Conservation (phyloP, 345 rosid species). For the Tarenaya hassleriana region DNA sequence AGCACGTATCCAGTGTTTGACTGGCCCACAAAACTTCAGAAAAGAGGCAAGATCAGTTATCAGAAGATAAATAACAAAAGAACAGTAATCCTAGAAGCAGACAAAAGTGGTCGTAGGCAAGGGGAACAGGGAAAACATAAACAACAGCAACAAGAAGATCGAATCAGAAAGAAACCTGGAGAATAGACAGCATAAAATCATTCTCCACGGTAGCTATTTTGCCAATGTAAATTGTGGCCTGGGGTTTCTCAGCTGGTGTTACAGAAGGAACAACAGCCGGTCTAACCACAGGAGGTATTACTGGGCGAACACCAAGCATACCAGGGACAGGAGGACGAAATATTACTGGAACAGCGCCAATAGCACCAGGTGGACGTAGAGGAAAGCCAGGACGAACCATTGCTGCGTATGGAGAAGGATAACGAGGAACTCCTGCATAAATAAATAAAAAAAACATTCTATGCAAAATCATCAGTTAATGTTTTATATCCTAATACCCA, state of each 20-base stretch:
- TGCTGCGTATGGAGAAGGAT: slow-evolving; percentile 64
- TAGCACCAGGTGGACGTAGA: slow-evolving; percentile 76
- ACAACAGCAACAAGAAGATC: slow-evolving; percentile 2
- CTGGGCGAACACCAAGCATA: slow-evolving; percentile 69
- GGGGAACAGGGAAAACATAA: slow-evolving; percentile 3
- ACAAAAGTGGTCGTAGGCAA: background rate
- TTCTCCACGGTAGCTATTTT: slow-evolving; percentile 87
- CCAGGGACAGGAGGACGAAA: slow-evolving; percentile 69
- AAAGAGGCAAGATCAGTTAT: slow-evolving; percentile 15
- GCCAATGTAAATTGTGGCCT: slow-evolving; percentile 93
- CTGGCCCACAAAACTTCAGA: slow-evolving; percentile 83
- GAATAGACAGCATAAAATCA: slow-evolving; percentile 79
- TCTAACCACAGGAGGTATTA: slow-evolving; percentile 56
- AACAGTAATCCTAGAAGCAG: slow-evolving; percentile 5
- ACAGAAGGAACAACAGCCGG: slow-evolving; percentile 59
- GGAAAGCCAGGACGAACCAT: slow-evolving; percentile 75
- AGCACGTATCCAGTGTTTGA: slow-evolving; percentile 84
- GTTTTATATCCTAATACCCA: slow-evolving; percentile 29
- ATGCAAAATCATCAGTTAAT: slow-evolving; percentile 55
- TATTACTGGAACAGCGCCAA: slow-evolving; percentile 45
- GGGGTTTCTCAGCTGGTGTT: slow-evolving; percentile 81
- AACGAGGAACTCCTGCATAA: slow-evolving; percentile 73
- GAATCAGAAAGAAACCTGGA: slow-evolving; percentile 42
- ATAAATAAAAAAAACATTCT: slow-evolving; percentile 48
- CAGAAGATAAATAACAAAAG: slow-evolving; percentile 4